A percentile compares a stretch with the other conserved stretches of the same genome.
phyloP scores from a whole-genome alignment of 441 rosid genomes.

The Francoa sonchifolia region DNA sequence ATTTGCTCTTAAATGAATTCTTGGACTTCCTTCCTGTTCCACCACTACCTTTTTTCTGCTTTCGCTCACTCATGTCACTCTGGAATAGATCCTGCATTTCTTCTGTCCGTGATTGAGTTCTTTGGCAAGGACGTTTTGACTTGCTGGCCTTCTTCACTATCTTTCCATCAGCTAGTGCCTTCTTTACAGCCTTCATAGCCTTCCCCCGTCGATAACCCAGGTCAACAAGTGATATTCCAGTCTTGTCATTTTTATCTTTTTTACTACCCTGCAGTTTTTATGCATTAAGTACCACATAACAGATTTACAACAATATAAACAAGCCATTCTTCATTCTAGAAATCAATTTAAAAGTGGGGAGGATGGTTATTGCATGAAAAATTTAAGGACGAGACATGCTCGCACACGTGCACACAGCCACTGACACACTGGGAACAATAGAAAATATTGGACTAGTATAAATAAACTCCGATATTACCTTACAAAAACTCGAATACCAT shows the following conservation, averaged over 20 bases:
- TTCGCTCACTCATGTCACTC: slow-evolving; percentile 76
- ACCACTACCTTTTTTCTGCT: slow-evolving; percentile 33
- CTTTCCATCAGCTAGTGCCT: slow-evolving; percentile 66
- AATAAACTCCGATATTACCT: too few relatives aligned
- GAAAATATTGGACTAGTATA: too few relatives aligned
- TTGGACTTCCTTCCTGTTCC: slow-evolving; percentile 40
- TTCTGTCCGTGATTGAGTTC: slow-evolving; percentile 48
- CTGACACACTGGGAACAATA: too few relatives aligned
- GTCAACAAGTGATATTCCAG: slow-evolving; percentile 60
- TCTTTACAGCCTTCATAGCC: slow-evolving; percentile 69
- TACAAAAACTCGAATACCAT: background rate
- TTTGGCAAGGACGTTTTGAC: slow-evolving; percentile 32
- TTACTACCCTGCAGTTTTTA: slow-evolving; percentile 30
- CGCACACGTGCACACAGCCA: too few relatives aligned
- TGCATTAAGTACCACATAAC: background rate
- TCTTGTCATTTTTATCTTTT: slow-evolving; percentile 45
- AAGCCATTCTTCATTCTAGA: too few relatives aligned
- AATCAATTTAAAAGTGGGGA: too few relatives aligned
- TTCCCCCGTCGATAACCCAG: slow-evolving; percentile 86
- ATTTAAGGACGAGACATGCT: too few relatives aligned
- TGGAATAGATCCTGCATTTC: slow-evolving; percentile 84
- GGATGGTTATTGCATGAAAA: too few relatives aligned
- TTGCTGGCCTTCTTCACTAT: slow-evolving; percentile 32
- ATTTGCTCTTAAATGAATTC: slow-evolving; percentile 87
- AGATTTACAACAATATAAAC: too few relatives aligned